Evolutionary conservation across 2,329 filamentous ascomycete species (phyloP), one percentile per base, ranked within the genome.

Genomic region (Fusarium aywerte): DNA sequence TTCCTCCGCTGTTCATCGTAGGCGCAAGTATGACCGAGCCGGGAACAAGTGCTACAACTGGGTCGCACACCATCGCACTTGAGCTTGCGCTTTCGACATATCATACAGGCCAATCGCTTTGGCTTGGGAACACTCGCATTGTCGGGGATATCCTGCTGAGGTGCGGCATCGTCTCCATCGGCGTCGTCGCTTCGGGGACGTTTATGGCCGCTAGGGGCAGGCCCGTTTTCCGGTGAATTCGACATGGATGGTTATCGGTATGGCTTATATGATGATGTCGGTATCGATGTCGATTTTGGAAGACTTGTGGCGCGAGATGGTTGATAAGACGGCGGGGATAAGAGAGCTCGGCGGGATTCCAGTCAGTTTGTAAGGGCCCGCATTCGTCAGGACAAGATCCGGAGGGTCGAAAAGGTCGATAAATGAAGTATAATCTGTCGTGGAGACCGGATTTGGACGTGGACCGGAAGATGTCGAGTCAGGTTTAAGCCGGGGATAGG

Each of bases 71-170:
- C 93, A 77, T 97, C 94, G 79, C 94, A 97, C 79, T 91, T 91
- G 70, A 97, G 83, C 81, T 98, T 98, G 76, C 95, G 87, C 80
- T 94, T 96, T 73, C 95, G 86, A 77, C 96, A 99, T 65, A 98
- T 89, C 75, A 97, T 92, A 78, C 96, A 99, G 35, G 96, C 96
- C 73, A 98, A 91, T 70, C 95, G 88, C 83, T 98, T 98, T n/a
- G 90, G 89, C 74, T 92, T 92, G 48, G 91, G 90, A 21, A 92
- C 83, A 71, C 78, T 83, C 47, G 81, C 78, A 67, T 89, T 88
- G 70, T 85, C 84, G 63, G 78, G 77, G 39, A 79, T 74, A 62
- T 83, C 81, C 60, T 81, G 80, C 56, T 76, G 74, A 53, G 77
- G 63, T 31, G 69, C 64, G 57, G 75, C 69, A 62, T 76, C 72